phyloP scores from a whole-genome alignment of 2,329 filamentous ascomycete genomes.

The Hymenoscyphus salicellus region DNA sequence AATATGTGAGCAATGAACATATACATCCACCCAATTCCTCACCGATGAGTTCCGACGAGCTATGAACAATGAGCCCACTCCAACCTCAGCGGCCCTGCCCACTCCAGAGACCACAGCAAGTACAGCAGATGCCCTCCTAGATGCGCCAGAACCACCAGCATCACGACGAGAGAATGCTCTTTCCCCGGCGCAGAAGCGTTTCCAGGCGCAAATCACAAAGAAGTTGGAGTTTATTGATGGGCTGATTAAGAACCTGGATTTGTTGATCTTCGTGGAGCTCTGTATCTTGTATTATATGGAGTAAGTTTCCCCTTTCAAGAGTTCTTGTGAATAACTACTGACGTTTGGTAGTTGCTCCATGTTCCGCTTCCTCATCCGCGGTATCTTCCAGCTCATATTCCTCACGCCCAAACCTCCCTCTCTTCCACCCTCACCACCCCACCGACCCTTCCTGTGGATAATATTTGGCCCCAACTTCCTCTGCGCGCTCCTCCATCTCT shows the following conservation, averaged over 20 bases:
- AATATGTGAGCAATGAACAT: conserved; percentile 25
- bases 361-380: conserved; percentile 58
- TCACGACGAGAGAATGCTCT: conserved; percentile 12
- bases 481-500: conserved; percentile 59
- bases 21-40: conserved; percentile 12
- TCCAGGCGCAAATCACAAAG: conserved; percentile 50
- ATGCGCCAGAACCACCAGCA: conserved; percentile 2
- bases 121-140: conserved; percentile 12
- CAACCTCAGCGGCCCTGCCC: conserved; percentile 41
- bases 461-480: conserved; percentile 57
- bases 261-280: conserved; percentile 61
- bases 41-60: conserved; percentile 38
- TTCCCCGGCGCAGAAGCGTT: conserved; percentile 33
- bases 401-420: conserved; percentile 58
- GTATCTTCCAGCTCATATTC: conserved; percentile 59
- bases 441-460: conserved; percentile 54
- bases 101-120: conserved; percentile 23
- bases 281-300: conserved; percentile 69
- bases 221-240: conserved; percentile 54
- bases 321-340: conserved; percentile 12
- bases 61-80: conserved; percentile 52
- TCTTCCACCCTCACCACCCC: conserved; percentile 50
- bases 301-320: conserved; percentile 42
- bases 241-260: conserved; percentile 59
- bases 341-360: conserved; percentile 55